Conservation (phyloP, 192 early-diverging fungal genomes). For the Coemansia sp. region DNA sequence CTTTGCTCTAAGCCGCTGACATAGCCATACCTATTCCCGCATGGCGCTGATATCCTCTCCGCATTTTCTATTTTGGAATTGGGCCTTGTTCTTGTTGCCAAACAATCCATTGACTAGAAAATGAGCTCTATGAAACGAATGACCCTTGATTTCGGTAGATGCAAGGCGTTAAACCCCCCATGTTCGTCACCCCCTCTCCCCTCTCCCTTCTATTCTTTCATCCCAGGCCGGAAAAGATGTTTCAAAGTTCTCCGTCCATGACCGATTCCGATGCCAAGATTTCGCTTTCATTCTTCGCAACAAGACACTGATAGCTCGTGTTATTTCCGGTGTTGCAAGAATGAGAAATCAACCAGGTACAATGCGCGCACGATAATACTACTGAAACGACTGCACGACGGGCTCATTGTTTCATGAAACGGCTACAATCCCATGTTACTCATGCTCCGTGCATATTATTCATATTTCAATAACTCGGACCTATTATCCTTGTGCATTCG, state of each 20-base stretch:
- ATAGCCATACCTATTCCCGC: neutral
- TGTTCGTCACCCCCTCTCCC: neutral
- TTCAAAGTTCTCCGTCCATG: neutral
- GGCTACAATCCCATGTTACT: neutral
- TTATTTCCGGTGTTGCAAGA: neutral
- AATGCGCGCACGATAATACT: neutral
- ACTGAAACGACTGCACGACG: neutral
- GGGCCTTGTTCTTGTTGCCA: neutral
- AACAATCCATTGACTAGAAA: neutral
- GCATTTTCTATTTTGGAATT: slow-evolving; percentile 6
- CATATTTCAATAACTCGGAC: neutral
- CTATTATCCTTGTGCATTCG: neutral
- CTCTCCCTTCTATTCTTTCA: neutral
- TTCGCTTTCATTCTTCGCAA: neutral
- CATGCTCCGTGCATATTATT: neutral
- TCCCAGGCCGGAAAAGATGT: neutral
- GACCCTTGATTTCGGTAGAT: slow-evolving; percentile 10
- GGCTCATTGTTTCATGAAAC: neutral
- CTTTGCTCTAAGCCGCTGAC: slow-evolving; percentile 4
- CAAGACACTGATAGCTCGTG: neutral
- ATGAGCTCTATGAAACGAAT: slow-evolving; percentile 4
- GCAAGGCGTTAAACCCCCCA: neutral
- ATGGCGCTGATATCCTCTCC: slow-evolving; percentile 1
- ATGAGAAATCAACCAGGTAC: neutral
- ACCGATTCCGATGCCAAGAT: slow-evolving; percentile 1